Base-by-base conservation (phyloP, 345 rosid genomes). In the Eucalyptus leucophloia region DNA sequence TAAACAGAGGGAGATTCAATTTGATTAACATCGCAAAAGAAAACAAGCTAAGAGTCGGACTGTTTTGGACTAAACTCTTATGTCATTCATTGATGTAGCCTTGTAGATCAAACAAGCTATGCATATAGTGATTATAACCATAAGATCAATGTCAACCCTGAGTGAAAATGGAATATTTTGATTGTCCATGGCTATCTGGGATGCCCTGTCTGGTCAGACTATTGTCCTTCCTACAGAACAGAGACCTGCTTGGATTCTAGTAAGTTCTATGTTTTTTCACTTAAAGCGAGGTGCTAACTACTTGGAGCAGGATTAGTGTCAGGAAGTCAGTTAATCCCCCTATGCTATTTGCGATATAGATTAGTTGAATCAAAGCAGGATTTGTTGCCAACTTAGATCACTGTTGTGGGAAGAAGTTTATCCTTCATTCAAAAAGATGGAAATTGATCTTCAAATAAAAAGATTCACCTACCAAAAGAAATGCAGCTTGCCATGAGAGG, bases 11-110 rank as follows among this genome's bases (percentile, higher is more conserved):
- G 42, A 69, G 12, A 69, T 13, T 58, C 16, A 26, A 65, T 0
- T 65, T 10, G 34, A 65, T n/a, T 65, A 65, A 65, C 10, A 15
- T n/a, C 11, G 77, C 37, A 26, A n/a, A n/a, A 65, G 3, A 65
- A 2, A 65, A 32, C 80, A 16, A 67, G 97, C 95, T 90, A 96
- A 97, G 95, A 94, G 95, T 98, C 96, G 47, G 99, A 99, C 82
- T 97, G 97, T 89, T 96, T 0, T 67, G 11, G 21, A 67, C 1
- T 0, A 0, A 2, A 67, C 2, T n/a, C 40, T n/a, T 1, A 67
- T 67, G 40, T 1, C 40, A 8, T 67, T 67, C 7, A 65, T 67
- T 67, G 40, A 67, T 67, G 77, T 32, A 67, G 21, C 40, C 80
- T n/a, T 67, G 2, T 67, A 67, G 80, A 32, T 67, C 6, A n/a